Conservation (phyloP, 306 rosid genomes). For the Cicer yamashitae region DNA sequence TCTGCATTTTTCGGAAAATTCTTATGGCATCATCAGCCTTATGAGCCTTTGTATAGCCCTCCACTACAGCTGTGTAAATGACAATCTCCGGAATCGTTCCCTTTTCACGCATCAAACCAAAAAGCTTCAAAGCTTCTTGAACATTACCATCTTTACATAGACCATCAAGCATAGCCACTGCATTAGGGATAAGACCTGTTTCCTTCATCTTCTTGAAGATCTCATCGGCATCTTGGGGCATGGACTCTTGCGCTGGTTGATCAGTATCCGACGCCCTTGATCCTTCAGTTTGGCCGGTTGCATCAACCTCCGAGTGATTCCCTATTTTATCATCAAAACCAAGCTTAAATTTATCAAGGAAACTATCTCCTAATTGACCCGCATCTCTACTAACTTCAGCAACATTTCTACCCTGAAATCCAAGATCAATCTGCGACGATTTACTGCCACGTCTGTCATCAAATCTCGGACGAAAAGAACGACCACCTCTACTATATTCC, state of each 20-base stretch:
- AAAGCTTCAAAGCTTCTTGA: conserved; percentile 94
- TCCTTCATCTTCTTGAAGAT: conserved; percentile 94
- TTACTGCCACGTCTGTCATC: conserved; percentile 35
- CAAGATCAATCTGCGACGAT: conserved; percentile 41
- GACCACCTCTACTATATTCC: conserved; percentile 38
- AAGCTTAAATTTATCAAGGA: conserved; percentile 80
- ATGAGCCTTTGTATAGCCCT: conserved; percentile 78
- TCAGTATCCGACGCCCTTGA: conserved; percentile 38
- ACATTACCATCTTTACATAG: conserved; percentile 94
- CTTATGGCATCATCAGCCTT: conserved; percentile 76
- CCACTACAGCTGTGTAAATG: conserved; percentile 89
- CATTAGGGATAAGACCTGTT: conserved; percentile 90
- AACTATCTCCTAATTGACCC: conserved; percentile 55
- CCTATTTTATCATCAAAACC: conserved; percentile 46
- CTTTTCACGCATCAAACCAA: conserved; percentile 84
- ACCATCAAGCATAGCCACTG: conserved; percentile 96
- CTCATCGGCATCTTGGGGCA: conserved; percentile 75
- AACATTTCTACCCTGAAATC: conserved; percentile 42
- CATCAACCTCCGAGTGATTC: conserved; percentile 39
- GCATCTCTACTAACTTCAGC: conserved; percentile 34
- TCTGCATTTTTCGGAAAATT: conserved; percentile 87
- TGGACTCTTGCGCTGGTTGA: conserved; percentile 39
- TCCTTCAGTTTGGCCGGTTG: conserved; percentile 40
- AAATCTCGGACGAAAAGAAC: conserved; percentile 43
- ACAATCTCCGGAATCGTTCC: conserved; percentile 93